Conservation (phyloP, 2,329 filamentous ascomycete species). For the Chaetomiaceae sp. region DNA sequence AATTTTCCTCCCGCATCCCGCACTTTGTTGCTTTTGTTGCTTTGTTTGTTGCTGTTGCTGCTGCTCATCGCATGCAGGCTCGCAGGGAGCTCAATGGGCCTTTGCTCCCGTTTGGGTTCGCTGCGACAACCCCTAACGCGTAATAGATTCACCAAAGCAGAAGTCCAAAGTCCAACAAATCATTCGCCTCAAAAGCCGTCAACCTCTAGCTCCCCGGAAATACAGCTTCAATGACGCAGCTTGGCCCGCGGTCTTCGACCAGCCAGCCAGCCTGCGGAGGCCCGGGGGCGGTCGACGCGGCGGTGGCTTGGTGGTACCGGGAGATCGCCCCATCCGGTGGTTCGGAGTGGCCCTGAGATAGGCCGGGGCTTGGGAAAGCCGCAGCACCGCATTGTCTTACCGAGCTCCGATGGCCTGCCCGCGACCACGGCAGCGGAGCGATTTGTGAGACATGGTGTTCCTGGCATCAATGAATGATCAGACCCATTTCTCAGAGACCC, state of each 20-base stretch:
- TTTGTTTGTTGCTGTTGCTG: neutral
- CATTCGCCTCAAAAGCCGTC: too few relatives aligned
- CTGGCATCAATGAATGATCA: too few relatives aligned
- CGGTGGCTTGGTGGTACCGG: neutral
- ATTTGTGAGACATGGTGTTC: slow-evolving; percentile 10
- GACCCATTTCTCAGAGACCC: too few relatives aligned
- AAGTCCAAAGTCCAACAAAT: neutral
- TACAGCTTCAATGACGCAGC: neutral
- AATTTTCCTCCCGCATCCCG: neutral
- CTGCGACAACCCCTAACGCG: neutral
- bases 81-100: too few relatives aligned
- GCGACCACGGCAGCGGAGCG: neutral
- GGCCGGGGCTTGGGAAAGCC: neutral
- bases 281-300: neutral
- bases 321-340: slow-evolving; percentile 1
- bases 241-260: too few relatives aligned
- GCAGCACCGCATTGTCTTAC: neutral
- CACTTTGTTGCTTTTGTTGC: neutral
- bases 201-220: too few relatives aligned
- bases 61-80: neutral
- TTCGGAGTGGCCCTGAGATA: neutral
- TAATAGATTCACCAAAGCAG: too few relatives aligned
- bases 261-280: neutral
- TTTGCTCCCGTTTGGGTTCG: too few relatives aligned
- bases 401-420: slow-evolving; percentile 1